Evolutionary conservation across 495 filamentous ascomycete genomes (phyloP).

Genomic region (Parachaetomium inaequale): DNA sequence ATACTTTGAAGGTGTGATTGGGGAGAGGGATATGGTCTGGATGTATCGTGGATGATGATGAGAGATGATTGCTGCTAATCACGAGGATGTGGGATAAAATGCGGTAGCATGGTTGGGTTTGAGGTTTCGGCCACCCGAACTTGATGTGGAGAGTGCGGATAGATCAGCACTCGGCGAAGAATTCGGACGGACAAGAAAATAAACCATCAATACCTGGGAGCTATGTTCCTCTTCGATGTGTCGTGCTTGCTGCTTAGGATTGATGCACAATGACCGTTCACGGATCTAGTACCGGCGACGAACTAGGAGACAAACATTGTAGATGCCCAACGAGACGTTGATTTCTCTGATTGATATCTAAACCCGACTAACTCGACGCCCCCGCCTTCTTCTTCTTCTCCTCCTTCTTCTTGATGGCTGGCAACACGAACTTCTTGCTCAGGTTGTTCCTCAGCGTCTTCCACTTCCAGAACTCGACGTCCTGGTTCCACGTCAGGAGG

Average conservation of each 20-base stretch:
- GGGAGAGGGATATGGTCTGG: not conserved
- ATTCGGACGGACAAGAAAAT: too few relatives aligned
- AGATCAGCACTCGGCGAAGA: too few relatives aligned
- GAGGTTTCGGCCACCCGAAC: too few relatives aligned
- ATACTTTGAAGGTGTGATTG: not conserved
- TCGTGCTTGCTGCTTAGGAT: too few relatives aligned
- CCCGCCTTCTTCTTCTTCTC: constrained; percentile 22
- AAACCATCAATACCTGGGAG: too few relatives aligned
- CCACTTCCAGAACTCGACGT: constrained; percentile 59
- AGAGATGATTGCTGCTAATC: not conserved
- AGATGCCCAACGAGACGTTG: not conserved
- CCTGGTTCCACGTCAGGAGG: constrained; percentile 70
- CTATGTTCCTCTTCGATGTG: too few relatives aligned
- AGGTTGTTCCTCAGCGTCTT: constrained; percentile 55
- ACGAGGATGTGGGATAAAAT: not conserved
- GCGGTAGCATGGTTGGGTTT: too few relatives aligned
- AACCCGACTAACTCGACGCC: not conserved
- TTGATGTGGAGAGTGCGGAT: too few relatives aligned
- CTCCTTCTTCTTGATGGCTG: constrained; percentile 63
- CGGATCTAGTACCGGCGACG: not conserved
- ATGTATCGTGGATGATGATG: not conserved
- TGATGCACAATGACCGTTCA: too few relatives aligned
- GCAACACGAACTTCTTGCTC: constrained; percentile 69
- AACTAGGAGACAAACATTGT: not conserved
- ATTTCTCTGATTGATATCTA: not conserved